Evolutionary conservation across 2,329 filamentous ascomycete species (phyloP), one percentile per base, ranked within the genome.

Genomic region (Pseudogymnoascus sp.): DNA sequence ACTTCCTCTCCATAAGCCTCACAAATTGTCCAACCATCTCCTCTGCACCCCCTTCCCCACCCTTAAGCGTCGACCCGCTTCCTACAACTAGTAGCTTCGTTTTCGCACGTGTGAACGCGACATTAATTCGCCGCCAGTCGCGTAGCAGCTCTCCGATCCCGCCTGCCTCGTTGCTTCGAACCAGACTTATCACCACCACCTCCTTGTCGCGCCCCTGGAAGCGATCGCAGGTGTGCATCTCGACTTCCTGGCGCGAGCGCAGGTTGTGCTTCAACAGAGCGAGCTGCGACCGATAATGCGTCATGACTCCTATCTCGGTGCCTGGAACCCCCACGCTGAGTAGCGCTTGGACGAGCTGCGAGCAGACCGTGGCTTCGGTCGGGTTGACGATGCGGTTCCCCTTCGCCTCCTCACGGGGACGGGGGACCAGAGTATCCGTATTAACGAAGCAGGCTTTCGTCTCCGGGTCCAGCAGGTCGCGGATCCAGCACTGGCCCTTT

Each of bases 171-270:
- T 99, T 99, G 73, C 87, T 93, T 31, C 95, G 85, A 12, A 98
- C 95, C 31, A 96, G 87, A 62, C 86, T 91, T 7, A 99, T 82
- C 12, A 99, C 85, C 0, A 98, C 84, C 2, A 96, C 88, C 72
- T 96, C 92, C 73, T 99, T 99, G 76, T 99, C 95, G 8, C 95
- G 85, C 6, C 95, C 95, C 74, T 99, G 95, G 75, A 96, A 99
- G 50, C 93, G 91, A 76, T 99, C 95, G 2, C 95, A 93, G 0
- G 95, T 98, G 75, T 99, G 92, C 83, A 98, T 92, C 76, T 99
- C 95, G 1, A 99, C 86, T 2, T 84, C 83, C 0, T 80, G 77
- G 0, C 80, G 77, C 43, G 77, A 79, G 33, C 85, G 84, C 35
- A 96, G 83, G 10, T 81, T 82, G 65, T 93, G 85, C 67, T 90